Evolutionary conservation across 2,329 filamentous ascomycete species (phyloP), one percentile per base, ranked within the genome.

Genomic region (Fusarium burgessii): DNA sequence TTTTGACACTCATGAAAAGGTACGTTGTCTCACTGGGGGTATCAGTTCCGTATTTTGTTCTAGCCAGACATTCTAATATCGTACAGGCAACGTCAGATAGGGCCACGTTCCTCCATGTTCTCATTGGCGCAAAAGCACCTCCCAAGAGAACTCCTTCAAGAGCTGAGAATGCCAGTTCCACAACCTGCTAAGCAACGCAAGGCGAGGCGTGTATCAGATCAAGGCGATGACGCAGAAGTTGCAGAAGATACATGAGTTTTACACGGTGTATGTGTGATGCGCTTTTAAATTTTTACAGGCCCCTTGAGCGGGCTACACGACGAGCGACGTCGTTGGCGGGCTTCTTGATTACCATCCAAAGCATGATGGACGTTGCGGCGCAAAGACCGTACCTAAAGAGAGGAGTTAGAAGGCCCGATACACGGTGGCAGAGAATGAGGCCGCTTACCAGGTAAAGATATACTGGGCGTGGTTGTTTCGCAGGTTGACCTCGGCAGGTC

Each of bases 381-480:
- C 90, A 92, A 70, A 97, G 87, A 69, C 92, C 93, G 78, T 97
- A 98, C 94, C 94, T 97, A 38, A 51, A 59, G 54, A 20, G 36
- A 55, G 13, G 47, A 23, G 33, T 52, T 33, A 66, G 54, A 54
- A 43, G 8, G 14, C 35, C 7, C 23, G 27, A 33, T 17, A 23
- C 36, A 17, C 8, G 23, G 47, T 27, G 33, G 17, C 29, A 47
- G 20, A 46, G 25, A 29, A 41, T 29, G 43, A 51, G 35, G 42
- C 42, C 82, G 82, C 90, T 78, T 89, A 98, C 96, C 96, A 99
- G 73, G 96, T 99, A 81, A 98, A 96, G 74, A 99, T 99, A 82
- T 99, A 99, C 85, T 98, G 96, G 71, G 93, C 91, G 82, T 99
- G 96, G 82, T 97, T 98, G 80, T 99, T 99, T 80, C 94, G 89